Base-by-base conservation (phyloP, 257 asterid genomes). In the Orobanche coerulescens region DNA sequence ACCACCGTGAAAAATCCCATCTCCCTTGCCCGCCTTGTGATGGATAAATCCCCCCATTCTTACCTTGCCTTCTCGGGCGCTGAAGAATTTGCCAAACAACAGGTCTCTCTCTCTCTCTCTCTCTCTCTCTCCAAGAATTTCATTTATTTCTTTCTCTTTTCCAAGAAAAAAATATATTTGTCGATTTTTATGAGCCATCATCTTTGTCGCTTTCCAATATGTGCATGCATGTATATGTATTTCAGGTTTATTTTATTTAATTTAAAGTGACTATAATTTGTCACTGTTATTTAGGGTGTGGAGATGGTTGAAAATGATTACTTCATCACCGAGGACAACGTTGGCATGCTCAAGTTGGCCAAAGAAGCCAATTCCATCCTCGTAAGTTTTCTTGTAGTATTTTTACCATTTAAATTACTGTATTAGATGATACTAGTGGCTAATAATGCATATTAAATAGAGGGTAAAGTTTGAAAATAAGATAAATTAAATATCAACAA, bases 21-120 rank as follows among this genome's bases (percentile, higher is more conserved):
- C 13, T 92, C 98, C 3, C 98, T 92, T 2, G 98, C 98, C 53
- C 95, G 98, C 12, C 97, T 92, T 3, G 95, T 92, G 6, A 82
- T 92, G 98, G 98, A 92, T 6, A 92, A 82, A 54, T 92, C 97
- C 30, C 98, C 98, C 5, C 98, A 92, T 73, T 92, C 98, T 0
- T 92, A 92, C 44, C 85, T 92, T 4, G 97, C 86, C 1, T 92
- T 92, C 63, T 74, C 88, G 0, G 98, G 98, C 28, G 98, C 98
- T 5, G 88, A 92, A 74, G 87, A 78, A 25, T 92, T 92, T 44
- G 98, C 98, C 64, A 81, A 80, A 76, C 81, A 86, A 63, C 97
- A 92, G 80, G 96, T 66, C 12, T 0, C 11, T 31, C 28, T 47
- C 40, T 0, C 26, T 6, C 14, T 0, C 12, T 9, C 26, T 10